Base-by-base conservation (phyloP, 2,329 filamentous ascomycete species). In the Beauveria brongniartii region DNA sequence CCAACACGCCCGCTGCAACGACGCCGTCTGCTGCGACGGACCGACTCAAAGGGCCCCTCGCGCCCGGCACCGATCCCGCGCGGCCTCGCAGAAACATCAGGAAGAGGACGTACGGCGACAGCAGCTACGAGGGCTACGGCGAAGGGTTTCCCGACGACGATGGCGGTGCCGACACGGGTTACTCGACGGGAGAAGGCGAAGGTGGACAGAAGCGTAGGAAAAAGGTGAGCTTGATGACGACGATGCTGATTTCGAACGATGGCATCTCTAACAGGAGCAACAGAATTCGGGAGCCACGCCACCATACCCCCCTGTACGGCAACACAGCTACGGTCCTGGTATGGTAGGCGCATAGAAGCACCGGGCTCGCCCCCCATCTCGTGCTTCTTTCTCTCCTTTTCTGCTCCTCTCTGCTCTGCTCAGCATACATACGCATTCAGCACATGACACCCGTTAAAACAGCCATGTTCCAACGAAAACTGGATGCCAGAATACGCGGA, bases 91-190 rank as follows among this genome's bases (percentile, higher is more conserved):
- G 89, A 53, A 77, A 80, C 60, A 80, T 83, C 64, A 90, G 89
- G 77, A 92, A 92, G 78, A 82, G 90, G 53, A 83, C 86, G 64
- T 92, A 92, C 69, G 85, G 87, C 44, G 89, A 92, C 65, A 82
- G 80, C 67, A 90, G 86, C 67, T 92, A 83, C 69, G 85, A 89
- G 67, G 89, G 89, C 47, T 92, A 92, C 68, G 82, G 84, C 50
- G 88, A 91, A 66, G 86, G 86, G 40, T 91, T 80, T 66, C 81
- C 81, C 10, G 88, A 91, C 64, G 87, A 90, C 65, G 88, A 88
- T 64, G 72, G 71, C 9, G 83, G 80, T 50, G 69, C 71, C 61
- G 85, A 82, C 14, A 77, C 76, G 18, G 84, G 83, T n/a, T 87
- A 91, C 68, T 90, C 87, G 24, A 90, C 88, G 24, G 87, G 85